phyloP scores from a whole-genome alignment of 495 filamentous ascomycete genomes.

The Corynascus novoguineensis region DNA sequence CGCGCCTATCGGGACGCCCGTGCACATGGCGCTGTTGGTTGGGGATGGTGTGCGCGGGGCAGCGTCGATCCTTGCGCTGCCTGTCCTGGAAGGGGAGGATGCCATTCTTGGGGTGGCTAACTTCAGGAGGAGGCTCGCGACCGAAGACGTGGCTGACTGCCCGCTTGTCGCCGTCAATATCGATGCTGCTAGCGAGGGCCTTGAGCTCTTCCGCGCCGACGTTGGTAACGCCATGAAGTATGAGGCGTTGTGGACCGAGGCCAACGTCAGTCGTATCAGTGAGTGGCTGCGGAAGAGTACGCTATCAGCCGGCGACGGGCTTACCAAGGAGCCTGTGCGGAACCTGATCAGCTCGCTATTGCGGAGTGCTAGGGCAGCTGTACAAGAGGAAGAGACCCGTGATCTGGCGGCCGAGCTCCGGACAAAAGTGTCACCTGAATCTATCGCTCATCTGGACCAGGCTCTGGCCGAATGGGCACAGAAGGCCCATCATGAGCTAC shows the following conservation, averaged over 20 bases:
- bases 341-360: constrained; percentile 63
- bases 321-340: constrained; percentile 56
- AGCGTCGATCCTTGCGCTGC: constrained; percentile 33
- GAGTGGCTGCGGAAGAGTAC: constrained; percentile 61
- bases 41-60: constrained; percentile 55
- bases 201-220: constrained; percentile 61
- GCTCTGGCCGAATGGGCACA: constrained; percentile 69
- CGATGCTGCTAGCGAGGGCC: constrained; percentile 49
- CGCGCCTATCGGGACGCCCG: constrained; percentile 67
- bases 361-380: constrained; percentile 49
- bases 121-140: constrained; percentile 32
- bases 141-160: constrained; percentile 29
- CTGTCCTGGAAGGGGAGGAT: constrained; percentile 30
- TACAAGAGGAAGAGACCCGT: constrained; percentile 46
- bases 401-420: constrained; percentile 26
- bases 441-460: constrained; percentile 47
- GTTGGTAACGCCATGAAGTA: constrained; percentile 62
- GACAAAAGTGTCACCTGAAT: constrained; percentile 36
- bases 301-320: constrained; percentile 30
- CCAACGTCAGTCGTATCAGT: constrained; percentile 57
- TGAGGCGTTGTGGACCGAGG: constrained; percentile 67
- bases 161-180: constrained; percentile 37
- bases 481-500: constrained; percentile 73
- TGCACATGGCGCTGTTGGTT: constrained; percentile 76
- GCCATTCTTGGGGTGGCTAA: constrained; percentile 40